Base-by-base conservation (phyloP, 805 yeast genomes). In the Yarrowia deformans region DNA sequence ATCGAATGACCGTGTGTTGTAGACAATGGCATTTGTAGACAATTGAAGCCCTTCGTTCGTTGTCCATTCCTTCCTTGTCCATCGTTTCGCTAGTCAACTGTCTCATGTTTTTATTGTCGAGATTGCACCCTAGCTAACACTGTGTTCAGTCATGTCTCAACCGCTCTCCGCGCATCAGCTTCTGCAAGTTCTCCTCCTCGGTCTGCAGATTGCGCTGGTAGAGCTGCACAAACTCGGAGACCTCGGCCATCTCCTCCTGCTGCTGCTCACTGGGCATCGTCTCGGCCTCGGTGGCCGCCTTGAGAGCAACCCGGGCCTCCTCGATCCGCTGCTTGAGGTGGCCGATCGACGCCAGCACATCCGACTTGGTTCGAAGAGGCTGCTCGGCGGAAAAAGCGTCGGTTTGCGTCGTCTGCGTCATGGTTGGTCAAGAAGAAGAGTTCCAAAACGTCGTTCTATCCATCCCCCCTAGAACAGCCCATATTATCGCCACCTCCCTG, bases 231-330 rank as follows among this genome's bases (percentile, higher is more conserved):
- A 54, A 54, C 18, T 54, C 60, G 18, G 14, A 9, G 13, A 54
- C 60, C 35, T 54, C 60, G 19, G 60, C 60, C 45, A 39, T 37
- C 8, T 54, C 60, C 60, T 54, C 60, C 60, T 54, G 60, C 18
- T 54, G 35, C 34, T 14, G 35, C 19, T 54, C 19, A 16, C 45
- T 54, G 14, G 60, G 60, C 10, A 37, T 2, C 9, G 13, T 45
- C 10, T 29, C 13, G 3, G 16, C 10, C 7, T 39, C 60, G 1
- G n/a, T 7, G 19, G 60, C 60, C 6, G 32, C 12, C 34, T 39
- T 19, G 8, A 54, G n/a, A 1, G 60, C 60, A 2, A 1, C 8
- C 3, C 2, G 23, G 35, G 45, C 60, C 34, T 54, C 60, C 45
- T 54, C 60, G 13, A 54, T 54, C 8, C 60, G 43, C 46, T 54